phyloP scores from a whole-genome alignment of 2,329 filamentous ascomycete genomes.

The Botryotinia calthae region DNA sequence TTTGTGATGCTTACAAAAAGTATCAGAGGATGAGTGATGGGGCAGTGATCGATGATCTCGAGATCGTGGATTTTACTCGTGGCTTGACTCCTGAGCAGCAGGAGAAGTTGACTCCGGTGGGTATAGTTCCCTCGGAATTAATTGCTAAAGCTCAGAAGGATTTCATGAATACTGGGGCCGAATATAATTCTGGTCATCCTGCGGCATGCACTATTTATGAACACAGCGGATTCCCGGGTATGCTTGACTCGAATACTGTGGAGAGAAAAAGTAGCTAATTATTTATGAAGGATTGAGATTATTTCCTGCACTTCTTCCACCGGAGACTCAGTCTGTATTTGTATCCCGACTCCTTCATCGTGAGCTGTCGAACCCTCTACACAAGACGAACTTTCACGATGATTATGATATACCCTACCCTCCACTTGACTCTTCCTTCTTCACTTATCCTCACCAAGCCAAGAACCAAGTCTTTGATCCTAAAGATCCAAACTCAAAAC shows the following conservation, averaged over 20 bases:
- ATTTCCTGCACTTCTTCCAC: constrained; percentile 71
- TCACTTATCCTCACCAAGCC: constrained; percentile 49
- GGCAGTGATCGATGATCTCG: constrained; percentile 31
- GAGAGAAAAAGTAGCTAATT: background rate
- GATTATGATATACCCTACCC: constrained; percentile 70
- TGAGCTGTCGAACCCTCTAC: constrained; percentile 68
- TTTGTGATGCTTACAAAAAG: constrained; percentile 38
- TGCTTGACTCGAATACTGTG: background rate
- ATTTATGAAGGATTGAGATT: constrained; percentile 54
- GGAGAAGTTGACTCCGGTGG: constrained; percentile 29
- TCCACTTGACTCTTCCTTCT: constrained; percentile 45
- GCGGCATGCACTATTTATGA: constrained; percentile 35
- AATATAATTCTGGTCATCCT: constrained; percentile 14
- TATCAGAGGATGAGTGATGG: constrained; percentile 36
- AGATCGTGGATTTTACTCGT: constrained; percentile 36
- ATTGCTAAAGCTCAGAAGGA: constrained; percentile 29
- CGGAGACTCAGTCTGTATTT: constrained; percentile 65
- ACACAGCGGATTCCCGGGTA: constrained; percentile 37
- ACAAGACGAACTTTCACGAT: constrained; percentile 84
- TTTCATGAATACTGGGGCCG: constrained; percentile 23
- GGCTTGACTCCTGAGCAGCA: constrained; percentile 35
- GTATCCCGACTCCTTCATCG: constrained; percentile 73
- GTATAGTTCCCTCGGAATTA: constrained; percentile 28
- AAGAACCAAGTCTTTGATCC: constrained; percentile 64
- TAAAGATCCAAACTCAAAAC: constrained; percentile 54